A percentile compares a stretch with the other conserved stretches of the same genome.
Evolutionary conservation across 2,329 filamentous ascomycete genomes (phyloP).

Genomic region (Claviceps fusiformis): DNA sequence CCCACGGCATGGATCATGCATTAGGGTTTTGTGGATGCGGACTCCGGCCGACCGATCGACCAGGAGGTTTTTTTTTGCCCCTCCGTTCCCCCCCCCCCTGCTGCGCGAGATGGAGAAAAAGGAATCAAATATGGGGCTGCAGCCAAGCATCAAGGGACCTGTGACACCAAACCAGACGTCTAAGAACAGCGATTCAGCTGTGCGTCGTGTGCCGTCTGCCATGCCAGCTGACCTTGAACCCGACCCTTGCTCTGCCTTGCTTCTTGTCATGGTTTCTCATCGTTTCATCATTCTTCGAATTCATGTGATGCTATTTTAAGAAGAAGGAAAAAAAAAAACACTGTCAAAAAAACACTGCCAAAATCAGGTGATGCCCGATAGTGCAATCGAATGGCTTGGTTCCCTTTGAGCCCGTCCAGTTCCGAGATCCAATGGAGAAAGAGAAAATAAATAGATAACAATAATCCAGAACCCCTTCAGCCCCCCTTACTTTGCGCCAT

Average conservation of each 20-base stretch:
- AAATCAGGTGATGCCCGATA: neutral
- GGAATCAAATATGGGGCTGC: no score
- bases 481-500: neutral
- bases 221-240: no score
- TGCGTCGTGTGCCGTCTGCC: no score
- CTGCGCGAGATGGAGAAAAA: no score
- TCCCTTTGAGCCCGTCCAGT: neutral
- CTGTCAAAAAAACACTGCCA: neutral
- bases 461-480: neutral
- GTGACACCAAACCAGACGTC: no score
- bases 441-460: neutral
- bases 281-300: neutral
- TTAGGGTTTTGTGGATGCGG: no score
- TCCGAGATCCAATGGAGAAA: neutral
- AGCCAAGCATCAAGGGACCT: no score
- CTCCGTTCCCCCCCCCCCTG: no score
- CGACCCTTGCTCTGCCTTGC: neutral
- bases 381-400: neutral
- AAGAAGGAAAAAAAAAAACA: neutral
- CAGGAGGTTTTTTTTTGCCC: no score
- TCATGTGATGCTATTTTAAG: neutral
- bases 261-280: neutral
- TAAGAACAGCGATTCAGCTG: no score
- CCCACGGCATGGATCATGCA: no score
- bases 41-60: no score